A percentile compares a stretch with the other conserved stretches of the same genome.
Evolutionary conservation across 2,329 filamentous ascomycete species (phyloP).

Genomic region (Lachnellula suecica): DNA sequence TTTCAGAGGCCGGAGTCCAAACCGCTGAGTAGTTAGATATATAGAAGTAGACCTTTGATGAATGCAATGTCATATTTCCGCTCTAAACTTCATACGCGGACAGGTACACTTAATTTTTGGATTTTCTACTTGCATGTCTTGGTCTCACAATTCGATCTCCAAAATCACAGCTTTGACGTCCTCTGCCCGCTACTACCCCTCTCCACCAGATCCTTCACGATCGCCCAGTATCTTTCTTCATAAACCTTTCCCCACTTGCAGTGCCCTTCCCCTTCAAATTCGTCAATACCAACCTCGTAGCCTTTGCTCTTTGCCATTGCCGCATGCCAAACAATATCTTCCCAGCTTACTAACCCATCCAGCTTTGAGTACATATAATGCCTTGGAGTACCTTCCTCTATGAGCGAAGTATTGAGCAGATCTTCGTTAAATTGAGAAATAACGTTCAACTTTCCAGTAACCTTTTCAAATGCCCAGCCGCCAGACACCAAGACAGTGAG

Average conservation of each 20-base stretch:
- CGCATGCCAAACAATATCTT: neutral
- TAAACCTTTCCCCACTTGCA: neutral
- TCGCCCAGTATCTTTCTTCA: neutral
- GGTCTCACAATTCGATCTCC: no score
- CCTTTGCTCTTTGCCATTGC: neutral
- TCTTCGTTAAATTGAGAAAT: neutral
- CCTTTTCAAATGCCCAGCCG: neutral
- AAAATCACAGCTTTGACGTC: neutral
- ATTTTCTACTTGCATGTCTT: no score
- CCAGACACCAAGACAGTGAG: neutral
- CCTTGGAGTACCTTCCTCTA: neutral
- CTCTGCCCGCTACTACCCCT: neutral
- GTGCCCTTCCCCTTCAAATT: neutral
- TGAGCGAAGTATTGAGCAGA: neutral
- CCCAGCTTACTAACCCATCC: neutral
- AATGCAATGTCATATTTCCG: no score
- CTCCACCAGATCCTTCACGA: neutral
- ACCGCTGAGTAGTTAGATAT: no score
- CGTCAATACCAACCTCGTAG: neutral
- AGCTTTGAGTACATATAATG: neutral
- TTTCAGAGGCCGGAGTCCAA: no score
- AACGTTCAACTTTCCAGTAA: neutral
- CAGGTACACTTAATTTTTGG: no score
- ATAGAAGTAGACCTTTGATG: no score
- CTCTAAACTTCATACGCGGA: no score